Percentiles rank a stretch among this genome's conserved stretches.
Conservation (phyloP, 345 rosid species). For the Hevea brasiliensis region DNA sequence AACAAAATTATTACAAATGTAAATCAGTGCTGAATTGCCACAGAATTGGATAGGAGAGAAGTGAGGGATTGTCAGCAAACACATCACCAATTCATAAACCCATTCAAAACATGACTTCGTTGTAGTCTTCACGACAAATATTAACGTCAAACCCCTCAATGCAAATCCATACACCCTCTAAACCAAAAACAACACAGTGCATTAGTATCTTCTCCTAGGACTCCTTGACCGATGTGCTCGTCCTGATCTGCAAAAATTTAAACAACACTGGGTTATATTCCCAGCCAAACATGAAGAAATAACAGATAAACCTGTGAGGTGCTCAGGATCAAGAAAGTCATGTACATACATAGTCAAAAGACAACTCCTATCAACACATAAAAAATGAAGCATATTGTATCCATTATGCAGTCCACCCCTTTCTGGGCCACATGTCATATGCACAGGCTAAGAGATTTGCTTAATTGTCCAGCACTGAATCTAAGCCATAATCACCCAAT, state of each 20-base stretch:
- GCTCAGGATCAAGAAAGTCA: not conserved
- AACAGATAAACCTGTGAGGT: not conserved
- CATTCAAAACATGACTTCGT: not conserved
- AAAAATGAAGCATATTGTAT: too few relatives aligned
- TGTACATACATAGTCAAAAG: not conserved
- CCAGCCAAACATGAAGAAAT: not conserved
- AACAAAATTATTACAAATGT: not conserved
- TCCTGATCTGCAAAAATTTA: slow-evolving; percentile 45
- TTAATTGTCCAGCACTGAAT: not conserved
- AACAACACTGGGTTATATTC: not conserved
- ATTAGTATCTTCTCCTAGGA: slow-evolving; percentile 71
- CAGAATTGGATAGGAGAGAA: not conserved
- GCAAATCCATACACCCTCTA: slow-evolving; percentile 9
- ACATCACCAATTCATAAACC: not conserved
- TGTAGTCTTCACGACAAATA: slow-evolving; percentile 13
- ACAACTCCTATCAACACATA: not conserved
- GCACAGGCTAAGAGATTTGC: too few relatives aligned
- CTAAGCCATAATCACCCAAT: not conserved
- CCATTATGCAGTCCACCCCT: too few relatives aligned
- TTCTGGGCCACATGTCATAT: too few relatives aligned
- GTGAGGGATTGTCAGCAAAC: not conserved
- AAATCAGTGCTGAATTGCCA: not conserved
- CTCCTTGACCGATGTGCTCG: slow-evolving; percentile 72
- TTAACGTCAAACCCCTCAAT: slow-evolving; percentile 17
- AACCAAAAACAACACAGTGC: not conserved